Evolutionary conservation across 2,329 filamentous ascomycete genomes (phyloP), one percentile per base, ranked within the genome.

Genomic region (Diaporthe velutina): DNA sequence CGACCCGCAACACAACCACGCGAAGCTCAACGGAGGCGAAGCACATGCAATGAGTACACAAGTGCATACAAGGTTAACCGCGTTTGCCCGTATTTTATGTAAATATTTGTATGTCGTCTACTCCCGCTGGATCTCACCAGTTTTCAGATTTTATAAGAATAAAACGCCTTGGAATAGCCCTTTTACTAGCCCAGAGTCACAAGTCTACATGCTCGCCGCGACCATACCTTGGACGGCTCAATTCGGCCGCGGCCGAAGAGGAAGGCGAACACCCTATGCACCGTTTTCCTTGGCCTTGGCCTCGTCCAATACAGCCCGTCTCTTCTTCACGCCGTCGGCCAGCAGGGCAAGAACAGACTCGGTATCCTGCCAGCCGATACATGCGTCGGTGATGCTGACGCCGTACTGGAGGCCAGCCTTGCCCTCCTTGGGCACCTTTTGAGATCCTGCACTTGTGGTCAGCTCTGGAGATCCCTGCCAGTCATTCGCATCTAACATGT

Each of bases 321-420:
- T 90, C 82, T 93, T 90, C 82, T 92, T 92, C 71, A 98, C 95
- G 38, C 95, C 94, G 71, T 92, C 89, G 25, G 96, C 96, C 58
- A 99, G 90, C 68, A 88, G 88, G 78, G 93, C 93, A 15, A 98
- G 90, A 2, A 96, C 93, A 0, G 86, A 85, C 79, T 96, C 93
- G 4, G 97, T 98, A 79, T 97, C 95, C 77, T 96, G 92, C 96
- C 96, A 98, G 84, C 92, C 89, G 82, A 99, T 98, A 85, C 97
- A 99, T 66, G 97, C 96, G 84, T 99, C 97, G 0, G 97, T 99
- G 84, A 98, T 98, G 83, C 94, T 97, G 81, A 98, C 94, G 80
- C 97, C 97, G 85, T 98, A 96, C 86, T 98, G 93, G 76, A 98
- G 90, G 45, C 93, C 95, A 12, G 90, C 88, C 84, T 94, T 95